phyloP scores from a whole-genome alignment of 257 asterid species.

The Solanum paucissectum region DNA sequence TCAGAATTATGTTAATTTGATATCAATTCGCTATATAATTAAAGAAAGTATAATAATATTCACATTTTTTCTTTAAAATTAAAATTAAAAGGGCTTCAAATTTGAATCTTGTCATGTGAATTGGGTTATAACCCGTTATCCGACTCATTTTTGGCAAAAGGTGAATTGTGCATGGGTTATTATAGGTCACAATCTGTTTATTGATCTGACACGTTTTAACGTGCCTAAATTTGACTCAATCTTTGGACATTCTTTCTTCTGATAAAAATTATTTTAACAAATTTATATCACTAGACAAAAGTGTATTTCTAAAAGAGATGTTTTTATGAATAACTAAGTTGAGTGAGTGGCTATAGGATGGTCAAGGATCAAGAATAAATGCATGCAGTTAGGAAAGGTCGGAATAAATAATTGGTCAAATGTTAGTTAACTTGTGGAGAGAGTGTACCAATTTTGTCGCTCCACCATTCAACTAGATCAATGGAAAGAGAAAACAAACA shows the following conservation, averaged over 20 bases:
- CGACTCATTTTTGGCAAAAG: not conserved
- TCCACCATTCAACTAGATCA: constrained; percentile 2
- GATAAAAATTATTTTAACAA: not conserved
- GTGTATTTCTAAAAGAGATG: not conserved
- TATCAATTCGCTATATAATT: not conserved
- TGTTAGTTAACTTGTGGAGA: not conserved
- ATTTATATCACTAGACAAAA: not conserved
- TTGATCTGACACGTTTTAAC: not conserved
- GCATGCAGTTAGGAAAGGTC: not conserved
- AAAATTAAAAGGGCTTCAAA: not conserved
- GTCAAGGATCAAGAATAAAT: not conserved
- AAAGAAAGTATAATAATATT: not conserved
- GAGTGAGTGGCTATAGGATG: not conserved
- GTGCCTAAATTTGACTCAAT: not conserved
- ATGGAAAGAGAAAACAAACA: not conserved
- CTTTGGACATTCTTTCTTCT: not conserved
- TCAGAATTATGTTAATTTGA: not conserved
- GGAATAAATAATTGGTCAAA: not conserved
- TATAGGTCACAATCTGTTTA: not conserved
- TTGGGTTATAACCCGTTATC: not conserved
- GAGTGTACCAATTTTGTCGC: not conserved
- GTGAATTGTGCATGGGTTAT: not conserved
- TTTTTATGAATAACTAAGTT: not conserved
- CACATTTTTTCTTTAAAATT: not conserved
- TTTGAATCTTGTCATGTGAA: not conserved